Base-by-base conservation (phyloP, 78 protist genomes). In the Paratrimastix pyriformis region DNA sequence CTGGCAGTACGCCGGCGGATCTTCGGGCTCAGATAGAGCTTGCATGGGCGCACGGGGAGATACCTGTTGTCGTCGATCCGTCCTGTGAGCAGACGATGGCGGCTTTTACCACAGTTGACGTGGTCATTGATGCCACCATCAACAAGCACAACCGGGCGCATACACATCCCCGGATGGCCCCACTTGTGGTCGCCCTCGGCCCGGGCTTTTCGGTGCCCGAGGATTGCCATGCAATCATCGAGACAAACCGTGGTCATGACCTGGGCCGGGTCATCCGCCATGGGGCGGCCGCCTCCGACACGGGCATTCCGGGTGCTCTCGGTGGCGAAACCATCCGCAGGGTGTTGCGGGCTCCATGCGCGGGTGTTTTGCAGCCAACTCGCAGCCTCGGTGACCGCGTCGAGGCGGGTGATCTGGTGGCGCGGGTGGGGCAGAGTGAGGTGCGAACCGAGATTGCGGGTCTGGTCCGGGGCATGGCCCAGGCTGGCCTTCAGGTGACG, bases 201-300 rank as follows among this genome's bases (percentile, higher is more conserved):
- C 80, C 80, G 24, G 75, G 80, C 3, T 76, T 60, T 62, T 5
- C 42, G 8, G 80, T 62, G 8, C 75, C 75, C 3, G 35, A 60
- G 4, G 69, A 76, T 59, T 29, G 29, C 21, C 29, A 59, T 64
- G 66, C 30, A 40, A 62, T 76, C 6, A 33, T 76, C 18, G 80
- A 76, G 30, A 76, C 80, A 35, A 59, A 64, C 30, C 42, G 80
- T 3, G 80, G 80, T 29, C 80, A 76, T 62, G 75, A 76, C 26
- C 29, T 59, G n/a, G 80, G 80, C 24, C 9, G 33, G 13, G 11
- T 76, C 30, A 62, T 59, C 5, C n/a, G 57, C 29, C 7, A 64
- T 18, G 80, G 80, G n/a, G 9, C 32, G 3, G 75, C 80, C 21
- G 38, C 48, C 7, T 29, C 72, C 24, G 46, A 76, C 54, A 76